These are phyloP conservation scores for Pythium aristosporum DNA, from an alignment of 352 stramenopile genomes.

Conservation along the genomic window DNA sequence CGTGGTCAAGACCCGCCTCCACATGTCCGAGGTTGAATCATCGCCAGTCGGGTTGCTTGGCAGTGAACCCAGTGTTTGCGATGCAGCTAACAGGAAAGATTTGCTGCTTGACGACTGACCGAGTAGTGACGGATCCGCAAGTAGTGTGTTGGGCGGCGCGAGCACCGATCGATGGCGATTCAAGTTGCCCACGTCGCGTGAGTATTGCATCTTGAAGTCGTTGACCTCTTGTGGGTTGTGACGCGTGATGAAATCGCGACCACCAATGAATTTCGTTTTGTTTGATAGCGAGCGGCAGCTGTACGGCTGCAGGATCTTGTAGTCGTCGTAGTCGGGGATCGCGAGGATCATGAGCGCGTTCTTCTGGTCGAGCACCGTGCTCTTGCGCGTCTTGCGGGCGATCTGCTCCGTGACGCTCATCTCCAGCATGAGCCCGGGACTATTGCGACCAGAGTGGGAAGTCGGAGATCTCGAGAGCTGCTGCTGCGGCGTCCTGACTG, in stretches of 20 bases:
- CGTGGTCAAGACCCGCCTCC: slow-evolving; percentile 46
- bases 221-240: slow-evolving; percentile 74
- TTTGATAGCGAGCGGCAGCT: slow-evolving; percentile 66
- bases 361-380: slow-evolving; percentile 66
- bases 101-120: slow-evolving; percentile 8
- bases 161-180: slow-evolving; percentile 65
- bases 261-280: slow-evolving; percentile 62
- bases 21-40: slow-evolving; percentile 34
- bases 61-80: slow-evolving; percentile 11
- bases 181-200: slow-evolving; percentile 62
- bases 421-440: slow-evolving; percentile 28
- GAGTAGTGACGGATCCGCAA: slow-evolving; percentile 12
- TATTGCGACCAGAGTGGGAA: slow-evolving; percentile 27
- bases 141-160: slow-evolving; percentile 39
- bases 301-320: slow-evolving; percentile 74
- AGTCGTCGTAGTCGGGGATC: slow-evolving; percentile 78
- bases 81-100: slow-evolving; percentile 32
- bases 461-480: slow-evolving; percentile 23
- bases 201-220: slow-evolving; percentile 79
- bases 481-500: slow-evolving; percentile 16
- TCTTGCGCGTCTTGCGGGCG: slow-evolving; percentile 60
- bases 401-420: slow-evolving; percentile 78
- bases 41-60: slow-evolving; percentile 19
- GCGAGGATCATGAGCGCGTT: slow-evolving; percentile 68
- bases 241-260: slow-evolving; percentile 62